Base-by-base conservation (phyloP, 306 rosid genomes). In the Lupinus albus region DNA sequence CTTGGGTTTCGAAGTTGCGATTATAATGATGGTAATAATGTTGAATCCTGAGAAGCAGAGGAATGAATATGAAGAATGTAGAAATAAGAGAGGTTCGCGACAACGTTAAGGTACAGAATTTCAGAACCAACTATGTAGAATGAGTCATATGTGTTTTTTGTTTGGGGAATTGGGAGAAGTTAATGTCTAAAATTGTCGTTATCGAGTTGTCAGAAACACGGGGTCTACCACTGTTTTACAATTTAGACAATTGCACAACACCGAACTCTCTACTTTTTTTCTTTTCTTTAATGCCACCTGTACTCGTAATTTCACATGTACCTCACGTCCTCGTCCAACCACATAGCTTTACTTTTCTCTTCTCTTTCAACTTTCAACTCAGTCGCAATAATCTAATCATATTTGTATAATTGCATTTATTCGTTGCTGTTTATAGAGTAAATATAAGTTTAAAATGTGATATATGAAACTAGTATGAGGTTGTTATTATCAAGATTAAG, bases 281-380 rank as follows among this genome's bases (percentile, higher is more conserved):
- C 70, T 50, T 7, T 63, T 44, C 36, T 3, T 18, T 58, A 45
- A 41, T 39, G 79, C 58, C 70, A 75, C 70, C 15, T 76, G 80
- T 69, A 41, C 13, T 15, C 38, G 36, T 54, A 33, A 7, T 44
- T 1, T 8, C 7, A 3, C n/a, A 9, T 9, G 44, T 1, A 38
- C 12, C 44, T 38, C 36, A 32, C 36, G 6, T 32, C 7, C 36
- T 28, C 33, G 2, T 4, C 33, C 33, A 2, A 2, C n/a, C n/a
- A n/a, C n/a, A n/a, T n/a, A n/a, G n/a, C 28, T 2, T 6, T 35
- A 35, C 9, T 6, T 35, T 7, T 7, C 39, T 35, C 9, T 1
- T 2, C 41, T 36, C 41, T 25, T n/a, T n/a, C n/a, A n/a, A n/a
- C n/a, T n/a, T n/a, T 25, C 30, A 25, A 25, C 30, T 25, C 30